A percentile compares a stretch with the other conserved stretches of the same genome.
Evolutionary conservation across 805 yeast genomes (phyloP).

Genomic region (Isabelozyma pseudorhagii): DNA sequence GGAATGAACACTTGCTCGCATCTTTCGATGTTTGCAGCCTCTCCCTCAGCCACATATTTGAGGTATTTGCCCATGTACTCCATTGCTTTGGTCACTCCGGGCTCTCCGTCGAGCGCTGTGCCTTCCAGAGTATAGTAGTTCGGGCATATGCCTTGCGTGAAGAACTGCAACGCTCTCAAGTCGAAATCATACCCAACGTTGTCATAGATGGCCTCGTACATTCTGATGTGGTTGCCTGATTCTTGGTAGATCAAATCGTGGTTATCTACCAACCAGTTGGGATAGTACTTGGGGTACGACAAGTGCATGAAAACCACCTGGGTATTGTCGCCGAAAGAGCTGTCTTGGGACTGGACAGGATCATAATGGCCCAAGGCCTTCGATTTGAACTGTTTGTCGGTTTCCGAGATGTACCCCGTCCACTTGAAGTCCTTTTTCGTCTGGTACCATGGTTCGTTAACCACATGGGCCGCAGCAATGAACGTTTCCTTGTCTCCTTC

Average conservation of each 20-base stretch:
- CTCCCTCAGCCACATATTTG: conserved; percentile 20
- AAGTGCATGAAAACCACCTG: conserved; percentile 51
- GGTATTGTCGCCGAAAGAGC: conserved; percentile 6
- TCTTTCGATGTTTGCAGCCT: conserved; percentile 18
- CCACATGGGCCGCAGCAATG: conserved; percentile 60
- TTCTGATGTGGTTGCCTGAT: conserved; percentile 34
- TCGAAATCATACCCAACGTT: conserved; percentile 43
- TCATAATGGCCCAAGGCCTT: conserved; percentile 41
- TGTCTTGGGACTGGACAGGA: conserved; percentile 26
- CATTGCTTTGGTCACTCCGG: conserved; percentile 10
- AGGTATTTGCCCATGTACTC: conserved; percentile 36
- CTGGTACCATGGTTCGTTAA: conserved; percentile 51
- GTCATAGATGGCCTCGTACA: conserved; percentile 33
- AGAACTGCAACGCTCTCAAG: conserved; percentile 34
- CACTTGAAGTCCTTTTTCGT: conserved; percentile 39
- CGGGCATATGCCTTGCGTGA: conserved; percentile 37
- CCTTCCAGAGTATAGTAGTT: conserved; percentile 25
- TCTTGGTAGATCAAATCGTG: conserved; percentile 33
- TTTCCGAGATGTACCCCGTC: conserved; percentile 29
- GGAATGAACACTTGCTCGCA: conserved; percentile 39
- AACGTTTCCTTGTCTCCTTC: conserved; percentile 82
- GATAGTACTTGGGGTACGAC: conserved; percentile 51
- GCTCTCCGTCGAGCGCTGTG: conserved; percentile 20
- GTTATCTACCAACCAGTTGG: conserved; percentile 30
- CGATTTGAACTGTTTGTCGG: conserved; percentile 25